Base-by-base conservation (phyloP, 768 basidiomycete species). In the Symmetrospora coprosmae region DNA sequence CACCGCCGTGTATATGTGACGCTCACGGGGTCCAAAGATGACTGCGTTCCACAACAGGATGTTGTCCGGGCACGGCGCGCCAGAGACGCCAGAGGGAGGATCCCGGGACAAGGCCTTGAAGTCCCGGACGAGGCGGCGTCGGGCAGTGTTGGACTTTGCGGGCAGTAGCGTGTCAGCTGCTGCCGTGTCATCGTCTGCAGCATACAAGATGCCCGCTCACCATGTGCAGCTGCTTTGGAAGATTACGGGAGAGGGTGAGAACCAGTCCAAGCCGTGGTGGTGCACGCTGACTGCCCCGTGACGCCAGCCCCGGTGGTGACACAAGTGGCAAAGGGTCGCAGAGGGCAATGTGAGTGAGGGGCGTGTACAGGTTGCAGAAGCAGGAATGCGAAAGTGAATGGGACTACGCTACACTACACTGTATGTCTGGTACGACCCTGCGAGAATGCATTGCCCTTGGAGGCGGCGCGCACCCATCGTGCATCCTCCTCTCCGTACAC, bases 41-140 rank as follows among this genome's bases (percentile, higher is more conserved):
- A 99, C 94, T 1, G 94, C 94, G 69, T 99, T 99, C 94, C 94
- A 99, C 16, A 96, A 79, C 89, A 97, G 94, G 73, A 99, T 94
- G 72, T 97, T 97, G 72, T 97, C 94, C 2, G 88, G 84, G 71
- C 88, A 90, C 70, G 94, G 92, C 69, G 88, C 91, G 14, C 92
- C 94, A 3, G 88, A 91, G 66, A 99, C 89, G 5, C 94, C 94
- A 52, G 86, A 84, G 0, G 94, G 94, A 3, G 92, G 91, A 71
- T 97, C 94, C 23, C 83, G 83, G 45, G 88, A 87, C 41, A 99
- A 80, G 25, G 88, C 80, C 75, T 94, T 97, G 76, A 99, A 97
- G 75, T 99, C 94, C 60, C 94, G 85, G 65, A 99, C 92, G 64
- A 99, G 85, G 56, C 92, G 87, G 70, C 92, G 81, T 69, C 84